phyloP scores from a whole-genome alignment of 169 alveolate species.

The Plasmodium gallinaceum region DNA sequence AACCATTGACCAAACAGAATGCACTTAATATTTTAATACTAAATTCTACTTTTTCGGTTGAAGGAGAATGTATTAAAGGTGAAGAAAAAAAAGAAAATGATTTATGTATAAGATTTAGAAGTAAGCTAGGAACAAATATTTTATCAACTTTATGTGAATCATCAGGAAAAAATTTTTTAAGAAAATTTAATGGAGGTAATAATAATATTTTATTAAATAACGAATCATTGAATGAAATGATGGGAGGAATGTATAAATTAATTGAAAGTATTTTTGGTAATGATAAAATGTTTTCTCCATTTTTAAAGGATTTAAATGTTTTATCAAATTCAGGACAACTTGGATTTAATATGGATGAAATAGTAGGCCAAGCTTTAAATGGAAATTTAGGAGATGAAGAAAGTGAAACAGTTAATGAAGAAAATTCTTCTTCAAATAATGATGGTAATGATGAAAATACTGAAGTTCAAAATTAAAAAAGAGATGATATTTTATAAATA shows the following conservation, averaged over 20 bases:
- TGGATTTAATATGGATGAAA: too few species aligned
- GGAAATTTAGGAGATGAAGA: too few species aligned
- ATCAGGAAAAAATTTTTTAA: constrained; percentile 4
- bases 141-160: not conserved
- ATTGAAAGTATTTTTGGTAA: constrained; percentile 20
- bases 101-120: not conserved
- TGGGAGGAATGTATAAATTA: constrained; percentile 25
- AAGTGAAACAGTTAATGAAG: too few species aligned
- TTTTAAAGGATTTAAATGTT: not conserved
- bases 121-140: not conserved
- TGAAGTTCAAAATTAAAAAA: not conserved
- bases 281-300: constrained; percentile 1
- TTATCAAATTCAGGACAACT: too few species aligned
- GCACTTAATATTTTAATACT: constrained; percentile 11
- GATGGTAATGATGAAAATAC: not conserved
- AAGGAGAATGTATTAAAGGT: constrained; percentile 14
- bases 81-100: not conserved
- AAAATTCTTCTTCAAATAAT: too few species aligned
- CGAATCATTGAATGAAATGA: constrained; percentile 24
- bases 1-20: constrained; percentile 26
- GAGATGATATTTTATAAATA: too few species aligned
- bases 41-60: constrained; percentile 14
- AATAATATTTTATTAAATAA: too few species aligned
- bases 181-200: too few species aligned
- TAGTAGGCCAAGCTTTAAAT: too few species aligned